Evolutionary conservation across 2,329 filamentous ascomycete genomes (phyloP), one percentile per base, ranked within the genome.

Genomic region (Sporothrix brunneoviolacea): DNA sequence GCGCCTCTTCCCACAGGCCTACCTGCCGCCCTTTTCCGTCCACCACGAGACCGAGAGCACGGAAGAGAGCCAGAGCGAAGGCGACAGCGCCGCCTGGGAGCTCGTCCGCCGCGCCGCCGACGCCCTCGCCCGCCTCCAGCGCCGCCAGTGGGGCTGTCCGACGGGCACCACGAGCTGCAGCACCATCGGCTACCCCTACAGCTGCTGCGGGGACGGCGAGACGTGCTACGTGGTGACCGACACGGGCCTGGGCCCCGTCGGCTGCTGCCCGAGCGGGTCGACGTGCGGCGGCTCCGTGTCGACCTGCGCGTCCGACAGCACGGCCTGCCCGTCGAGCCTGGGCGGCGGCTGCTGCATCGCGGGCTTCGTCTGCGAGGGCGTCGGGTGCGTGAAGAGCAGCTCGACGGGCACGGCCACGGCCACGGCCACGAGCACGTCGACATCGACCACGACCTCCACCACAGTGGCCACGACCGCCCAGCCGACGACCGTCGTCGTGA

Each of bases 311-410:
- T 68, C 71, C 4, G 82, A 77, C 36, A 82, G 85, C 53, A 77
- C 78, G 10, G 77, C 79, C 43, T 91, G 87, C 62, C 72, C 82
- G 0, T 72, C 78, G 8, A 74, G 75, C 30, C 64, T 83, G 0
- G 86, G 86, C 3, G 86, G 86, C 13, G 87, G 86, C 3, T 91
- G 87, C 61, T 91, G 87, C 62, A 80, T 90, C 10, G 72, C 81
- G 0, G 85, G 84, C 4, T 90, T 80, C 60, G 71, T 77, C 2
- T 91, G 87, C 59, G 72, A 79, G 51, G 82, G 82, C 16, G 70
- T 83, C 51, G 87, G 86, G 21, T 91, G 87, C 83, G 43, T 50
- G 36, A 45, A 69, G 76, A 27, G 30, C 9, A 55, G 37, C 19
- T 37, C 55, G 2, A 22, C 54, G 16, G 8, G 22, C 4, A 45